phyloP scores from a whole-genome alignment of 768 basidiomycete genomes.

The Crassisporium funariophilum region DNA sequence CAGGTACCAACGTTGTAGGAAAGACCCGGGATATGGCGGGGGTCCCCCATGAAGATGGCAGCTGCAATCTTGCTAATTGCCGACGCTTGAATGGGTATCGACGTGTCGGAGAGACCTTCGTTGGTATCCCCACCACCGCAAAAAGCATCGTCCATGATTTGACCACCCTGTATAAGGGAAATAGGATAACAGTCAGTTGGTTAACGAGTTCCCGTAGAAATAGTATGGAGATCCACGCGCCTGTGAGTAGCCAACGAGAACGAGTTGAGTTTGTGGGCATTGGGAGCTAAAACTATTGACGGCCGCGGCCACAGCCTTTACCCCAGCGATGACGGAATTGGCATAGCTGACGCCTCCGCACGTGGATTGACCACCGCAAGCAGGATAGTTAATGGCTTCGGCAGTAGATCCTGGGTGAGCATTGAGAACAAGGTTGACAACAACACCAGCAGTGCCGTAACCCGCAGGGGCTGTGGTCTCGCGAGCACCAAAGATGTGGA shows the following conservation, averaged over 20 bases:
- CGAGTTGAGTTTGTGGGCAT: constrained; percentile 33
- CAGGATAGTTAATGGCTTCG: constrained; percentile 38
- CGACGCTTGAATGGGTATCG: constrained; percentile 31
- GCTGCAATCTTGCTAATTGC: constrained; percentile 34
- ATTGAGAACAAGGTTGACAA: constrained; percentile 28
- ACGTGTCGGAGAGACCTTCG: constrained; percentile 29
- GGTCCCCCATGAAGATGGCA: constrained; percentile 38
- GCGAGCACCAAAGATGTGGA: constrained; percentile 37
- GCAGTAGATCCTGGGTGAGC: constrained; percentile 32
- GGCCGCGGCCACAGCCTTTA: constrained; percentile 28
- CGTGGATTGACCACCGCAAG: constrained; percentile 34
- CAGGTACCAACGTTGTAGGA: constrained; percentile 36
- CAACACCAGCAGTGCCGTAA: constrained; percentile 31
- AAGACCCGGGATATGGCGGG: constrained; percentile 31
- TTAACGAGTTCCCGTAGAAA: neutral
- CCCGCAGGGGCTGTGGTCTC: constrained; percentile 34
- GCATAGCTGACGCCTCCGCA: constrained; percentile 36
- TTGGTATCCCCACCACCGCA: constrained; percentile 36
- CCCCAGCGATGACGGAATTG: constrained; percentile 30
- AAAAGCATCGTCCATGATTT: constrained; percentile 36
- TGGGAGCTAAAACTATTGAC: constrained; percentile 35
- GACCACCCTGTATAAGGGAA: constrained; percentile 31
- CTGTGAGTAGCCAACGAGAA: constrained; percentile 37
- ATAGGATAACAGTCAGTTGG: neutral
- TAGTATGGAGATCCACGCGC: constrained; percentile 10